Evolutionary conservation across 2,329 filamentous ascomycete species (phyloP).

Genomic region (Apiospora saccharicola): DNA sequence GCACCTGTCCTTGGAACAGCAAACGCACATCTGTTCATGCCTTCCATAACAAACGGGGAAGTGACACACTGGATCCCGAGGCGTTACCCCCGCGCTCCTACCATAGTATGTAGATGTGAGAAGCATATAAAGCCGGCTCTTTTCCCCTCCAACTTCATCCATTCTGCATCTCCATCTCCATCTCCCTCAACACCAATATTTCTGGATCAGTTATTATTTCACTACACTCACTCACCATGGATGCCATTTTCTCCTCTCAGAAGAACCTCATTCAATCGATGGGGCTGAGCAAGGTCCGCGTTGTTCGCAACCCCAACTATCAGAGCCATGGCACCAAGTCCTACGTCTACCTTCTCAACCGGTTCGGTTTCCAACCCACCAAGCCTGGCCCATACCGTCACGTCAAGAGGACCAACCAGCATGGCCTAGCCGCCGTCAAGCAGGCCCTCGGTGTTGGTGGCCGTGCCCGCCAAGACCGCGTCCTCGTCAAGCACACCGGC

Average conservation of each 20-base stretch:
- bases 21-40: too few relatives aligned
- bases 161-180: neutral
- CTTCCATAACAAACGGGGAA: too few relatives aligned
- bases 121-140: neutral
- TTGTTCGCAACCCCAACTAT: constrained; percentile 67
- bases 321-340: constrained; percentile 66
- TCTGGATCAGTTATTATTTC: neutral
- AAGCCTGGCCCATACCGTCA: constrained; percentile 67
- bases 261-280: constrained; percentile 44
- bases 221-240: constrained; percentile 37
- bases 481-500: constrained; percentile 56
- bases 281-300: constrained; percentile 54
- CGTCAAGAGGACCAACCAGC: constrained; percentile 52
- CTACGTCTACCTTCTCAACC: constrained; percentile 67
- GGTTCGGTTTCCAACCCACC: constrained; percentile 70
- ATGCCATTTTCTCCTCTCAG: constrained; percentile 45
- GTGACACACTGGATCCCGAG: too few relatives aligned
- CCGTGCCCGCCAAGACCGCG: constrained; percentile 53
- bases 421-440: constrained; percentile 52
- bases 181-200: neutral
- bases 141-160: neutral
- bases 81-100: too few relatives aligned
- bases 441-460: constrained; percentile 59
- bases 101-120: neutral
- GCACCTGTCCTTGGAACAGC: too few relatives aligned